phyloP scores from a whole-genome alignment of 108 stramenopile genomes.

The Cyclotella sp. region DNA sequence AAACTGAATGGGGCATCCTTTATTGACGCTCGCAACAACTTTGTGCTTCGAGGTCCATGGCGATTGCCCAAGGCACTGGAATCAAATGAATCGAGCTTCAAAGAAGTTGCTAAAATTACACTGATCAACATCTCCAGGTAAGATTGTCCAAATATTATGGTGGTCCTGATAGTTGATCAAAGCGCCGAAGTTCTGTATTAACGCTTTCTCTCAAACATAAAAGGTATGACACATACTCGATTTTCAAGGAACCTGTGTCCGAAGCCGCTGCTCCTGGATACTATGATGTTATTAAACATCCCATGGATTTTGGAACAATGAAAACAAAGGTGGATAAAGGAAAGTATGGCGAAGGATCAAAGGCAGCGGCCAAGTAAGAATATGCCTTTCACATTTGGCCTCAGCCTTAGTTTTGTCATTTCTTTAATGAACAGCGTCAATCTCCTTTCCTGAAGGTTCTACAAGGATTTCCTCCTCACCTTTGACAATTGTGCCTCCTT shows the following conservation, averaged over 20 bases:
- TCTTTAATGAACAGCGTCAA: background rate
- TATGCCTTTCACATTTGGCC: background rate
- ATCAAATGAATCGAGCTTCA: constrained; percentile 45
- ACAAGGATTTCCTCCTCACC: constrained; percentile 67
- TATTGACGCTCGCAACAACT: constrained; percentile 58
- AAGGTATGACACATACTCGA: constrained; percentile 64
- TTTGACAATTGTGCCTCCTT: constrained; percentile 75
- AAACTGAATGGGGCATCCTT: constrained; percentile 55
- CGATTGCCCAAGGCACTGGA: constrained; percentile 55
- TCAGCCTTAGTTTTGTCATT: background rate
- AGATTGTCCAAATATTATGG: too few species aligned
- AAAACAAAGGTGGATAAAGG: constrained; percentile 70
- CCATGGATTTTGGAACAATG: constrained; percentile 82
- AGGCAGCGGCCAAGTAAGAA: constrained; percentile 46
- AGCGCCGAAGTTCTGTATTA: background rate
- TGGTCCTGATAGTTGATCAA: background rate
- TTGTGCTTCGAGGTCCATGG: constrained; percentile 68
- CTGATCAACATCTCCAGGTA: constrained; percentile 60
- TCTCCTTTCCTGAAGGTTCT: constrained; percentile 25
- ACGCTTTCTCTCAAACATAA: background rate
- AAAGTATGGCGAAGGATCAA: constrained; percentile 75
- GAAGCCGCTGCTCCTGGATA: constrained; percentile 82
- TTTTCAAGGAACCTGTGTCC: constrained; percentile 76
- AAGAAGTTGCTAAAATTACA: constrained; percentile 66
- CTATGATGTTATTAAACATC: constrained; percentile 64